Conservation (phyloP, 768 basidiomycete species). For the Scleroderma citrinum region DNA sequence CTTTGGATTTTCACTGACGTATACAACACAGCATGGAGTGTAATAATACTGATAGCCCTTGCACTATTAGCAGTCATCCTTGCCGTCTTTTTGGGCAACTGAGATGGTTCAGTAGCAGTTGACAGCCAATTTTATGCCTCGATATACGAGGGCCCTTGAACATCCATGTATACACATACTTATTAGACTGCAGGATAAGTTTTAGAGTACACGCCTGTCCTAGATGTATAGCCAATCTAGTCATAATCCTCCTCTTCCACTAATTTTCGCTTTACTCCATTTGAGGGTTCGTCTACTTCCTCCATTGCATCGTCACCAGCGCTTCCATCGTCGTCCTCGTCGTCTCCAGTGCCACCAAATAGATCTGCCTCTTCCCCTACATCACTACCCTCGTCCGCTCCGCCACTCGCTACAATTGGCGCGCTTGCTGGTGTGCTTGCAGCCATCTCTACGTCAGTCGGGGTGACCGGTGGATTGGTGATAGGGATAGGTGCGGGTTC, state of each 20-base stretch:
- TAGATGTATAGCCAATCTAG: conserved; percentile 24
- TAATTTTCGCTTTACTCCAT: conserved; percentile 71
- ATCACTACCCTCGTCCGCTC: conserved; percentile 62
- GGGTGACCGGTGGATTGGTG: conserved; percentile 33
- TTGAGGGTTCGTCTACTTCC: conserved; percentile 53
- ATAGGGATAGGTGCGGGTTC: conserved; percentile 52
- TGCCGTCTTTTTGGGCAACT: conserved; percentile 35
- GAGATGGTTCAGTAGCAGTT: background rate
- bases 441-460: conserved; percentile 39
- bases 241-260: conserved; percentile 89
- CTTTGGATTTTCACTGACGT: conserved; percentile 25
- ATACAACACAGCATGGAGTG: conserved; percentile 31
- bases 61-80: conserved; percentile 38
- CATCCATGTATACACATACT: conserved; percentile 8
- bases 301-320: conserved; percentile 65
- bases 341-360: conserved; percentile 65
- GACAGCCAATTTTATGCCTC: background rate
- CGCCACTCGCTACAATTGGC: conserved; percentile 29
- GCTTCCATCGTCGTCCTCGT: conserved; percentile 59
- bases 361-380: conserved; percentile 70
- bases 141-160: background rate
- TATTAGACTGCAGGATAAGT: conserved; percentile 20
- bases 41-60: conserved; percentile 36
- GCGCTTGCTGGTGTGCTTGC: conserved; percentile 25
- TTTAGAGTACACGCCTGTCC: background rate